Base-by-base conservation (phyloP, 345 rosid genomes). In the Salix exigua region DNA sequence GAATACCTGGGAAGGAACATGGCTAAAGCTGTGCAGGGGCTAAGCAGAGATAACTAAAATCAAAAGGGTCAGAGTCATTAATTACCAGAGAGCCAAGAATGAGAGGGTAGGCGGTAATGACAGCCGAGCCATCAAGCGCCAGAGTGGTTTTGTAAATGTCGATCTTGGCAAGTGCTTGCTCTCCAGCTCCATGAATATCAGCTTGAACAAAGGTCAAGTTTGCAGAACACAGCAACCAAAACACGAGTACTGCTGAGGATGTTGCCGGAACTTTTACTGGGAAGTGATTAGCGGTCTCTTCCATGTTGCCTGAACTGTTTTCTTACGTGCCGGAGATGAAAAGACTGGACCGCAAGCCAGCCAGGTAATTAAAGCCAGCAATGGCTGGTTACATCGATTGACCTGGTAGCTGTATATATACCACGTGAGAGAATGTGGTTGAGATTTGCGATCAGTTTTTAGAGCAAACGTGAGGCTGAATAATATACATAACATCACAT, bases 111-210 rank as follows among this genome's bases (percentile, higher is more conserved):
- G 94, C 96, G 28, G 28, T 79, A 58, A 92, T 63, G 11, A 66
- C 42, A 71, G 86, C 92, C 0, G 90, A 82, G 61, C 51, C 80
- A n/a, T 48, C 74, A 65, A 91, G 74, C 19, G 82, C 90, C 13
- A 84, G 48, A 53, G 81, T 78, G 11, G 92, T 75, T 75, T 81
- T 78, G 68, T 89, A 84, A 50, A 92, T 84, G 23, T 83, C 89
- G 23, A 94, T 94, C 61, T 78, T 77, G 68, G 97, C 85, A 3
- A 91, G 88, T 3, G 98, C 89, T 37, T 94, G 98, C 1, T 88
- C 91, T 30, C 83, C 88, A 1, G 73, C 55, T 33, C 79, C 93
- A 78, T 82, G 68, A 68, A 73, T 25, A 35, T 83, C 78, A 68
- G 83, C 81, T 58, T 72, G 68, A 55, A 70, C 77, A 14, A 46